Percentiles rank a stretch among this genome's conserved stretches.
Conservation (phyloP, 2,329 filamentous ascomycete genomes). For the Lecanicillium sp. region DNA sequence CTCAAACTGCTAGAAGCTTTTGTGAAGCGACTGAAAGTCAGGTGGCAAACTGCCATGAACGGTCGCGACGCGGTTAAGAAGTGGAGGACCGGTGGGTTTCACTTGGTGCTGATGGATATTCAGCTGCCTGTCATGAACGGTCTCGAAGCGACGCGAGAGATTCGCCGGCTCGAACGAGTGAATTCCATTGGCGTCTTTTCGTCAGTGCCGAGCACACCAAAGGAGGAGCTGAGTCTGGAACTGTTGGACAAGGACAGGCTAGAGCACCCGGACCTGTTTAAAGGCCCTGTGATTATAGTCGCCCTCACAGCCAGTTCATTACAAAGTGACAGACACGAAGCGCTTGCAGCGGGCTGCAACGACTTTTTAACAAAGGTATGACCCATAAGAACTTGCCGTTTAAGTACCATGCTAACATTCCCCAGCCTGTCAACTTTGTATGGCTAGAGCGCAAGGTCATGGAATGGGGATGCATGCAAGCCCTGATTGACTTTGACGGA, state of each 20-base stretch:
- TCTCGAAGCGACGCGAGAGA: constrained; percentile 90
- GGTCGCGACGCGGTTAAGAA: constrained; percentile 88
- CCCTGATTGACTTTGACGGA: constrained; percentile 94
- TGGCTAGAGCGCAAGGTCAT: constrained; percentile 98
- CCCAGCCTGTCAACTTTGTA: constrained; percentile 87
- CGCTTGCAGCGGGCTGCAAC: constrained; percentile 90
- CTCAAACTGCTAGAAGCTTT: constrained; percentile 88
- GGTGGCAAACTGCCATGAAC: constrained; percentile 97
- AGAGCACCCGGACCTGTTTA: constrained; percentile 66
- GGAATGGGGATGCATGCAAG: constrained; percentile 99
- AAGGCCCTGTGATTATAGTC: constrained; percentile 95
- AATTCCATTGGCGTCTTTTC: constrained; percentile 91
- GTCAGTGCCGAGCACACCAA: constrained; percentile 51
- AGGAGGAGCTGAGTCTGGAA: constrained; percentile 36
- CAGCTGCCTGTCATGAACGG: constrained; percentile 96
- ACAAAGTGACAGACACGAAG: constrained; percentile 92
- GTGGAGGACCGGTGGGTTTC: constrained; percentile 88
- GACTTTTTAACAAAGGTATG: constrained; percentile 94
- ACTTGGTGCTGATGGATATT: constrained; percentile 97
- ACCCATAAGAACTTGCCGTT: constrained; percentile 11
- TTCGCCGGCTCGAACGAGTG: constrained; percentile 77
- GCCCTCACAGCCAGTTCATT: constrained; percentile 89
- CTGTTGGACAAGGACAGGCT: constrained; percentile 61
- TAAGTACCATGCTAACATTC: constrained; percentile 10
- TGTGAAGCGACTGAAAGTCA: constrained; percentile 89